These are phyloP conservation scores for Lithocarpus polystachyus DNA, from an alignment of 306 rosid species.

Conservation along the genomic window DNA sequence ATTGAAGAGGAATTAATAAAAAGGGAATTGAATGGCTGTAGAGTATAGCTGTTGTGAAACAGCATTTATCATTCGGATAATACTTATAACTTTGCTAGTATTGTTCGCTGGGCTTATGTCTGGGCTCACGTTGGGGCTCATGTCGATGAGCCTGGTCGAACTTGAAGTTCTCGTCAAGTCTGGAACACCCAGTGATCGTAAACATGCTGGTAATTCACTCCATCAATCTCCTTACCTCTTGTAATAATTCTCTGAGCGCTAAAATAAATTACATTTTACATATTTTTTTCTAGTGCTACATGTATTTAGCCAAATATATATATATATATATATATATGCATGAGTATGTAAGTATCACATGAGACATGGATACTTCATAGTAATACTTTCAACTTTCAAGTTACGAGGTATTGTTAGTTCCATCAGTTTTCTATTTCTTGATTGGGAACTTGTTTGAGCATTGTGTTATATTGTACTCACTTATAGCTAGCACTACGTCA, in stretches of 20 bases:
- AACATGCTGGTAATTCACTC: conserved; percentile 56
- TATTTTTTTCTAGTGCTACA: neutral
- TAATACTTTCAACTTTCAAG: neutral
- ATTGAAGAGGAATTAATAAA: neutral
- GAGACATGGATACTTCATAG: neutral
- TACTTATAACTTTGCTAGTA: conserved; percentile 53
- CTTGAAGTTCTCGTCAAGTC: conserved; percentile 92
- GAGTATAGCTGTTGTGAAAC: conserved; percentile 53
- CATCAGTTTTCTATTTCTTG: neutral
- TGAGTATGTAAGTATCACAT: neutral
- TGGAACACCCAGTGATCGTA: conserved; percentile 74
- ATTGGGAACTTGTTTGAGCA: neutral
- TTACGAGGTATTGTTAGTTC: neutral
- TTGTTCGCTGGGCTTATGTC: conserved; percentile 88
- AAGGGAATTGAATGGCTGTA: conserved; percentile 50
- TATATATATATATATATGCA: neutral
- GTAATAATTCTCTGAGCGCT: neutral
- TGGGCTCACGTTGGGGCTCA: conserved; percentile 94
- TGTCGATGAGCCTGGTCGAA: conserved; percentile 95
- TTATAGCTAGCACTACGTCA: neutral
- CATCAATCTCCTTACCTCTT: neutral
- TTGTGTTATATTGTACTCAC: neutral
- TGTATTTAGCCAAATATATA: neutral
- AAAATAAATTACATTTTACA: neutral
- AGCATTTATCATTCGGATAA: conserved; percentile 56